Conservation (phyloP, 352 stramenopile genomes). For the Elongisporangium anandrum region DNA sequence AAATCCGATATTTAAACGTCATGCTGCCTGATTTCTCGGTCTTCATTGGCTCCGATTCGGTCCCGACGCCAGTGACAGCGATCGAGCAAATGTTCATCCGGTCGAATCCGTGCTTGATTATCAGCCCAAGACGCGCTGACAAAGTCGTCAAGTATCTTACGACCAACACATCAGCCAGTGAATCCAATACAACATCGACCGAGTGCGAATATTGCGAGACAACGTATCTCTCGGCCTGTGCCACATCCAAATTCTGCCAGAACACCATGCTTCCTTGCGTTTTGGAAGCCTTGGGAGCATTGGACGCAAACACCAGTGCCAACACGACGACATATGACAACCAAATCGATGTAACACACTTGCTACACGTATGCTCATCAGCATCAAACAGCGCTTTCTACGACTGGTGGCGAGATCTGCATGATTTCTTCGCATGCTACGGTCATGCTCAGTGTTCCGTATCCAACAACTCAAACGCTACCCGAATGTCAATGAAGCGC, state of each 20-base stretch:
- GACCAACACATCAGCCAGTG: background rate
- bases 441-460: slow-evolving; percentile 8
- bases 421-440: slow-evolving; percentile 24
- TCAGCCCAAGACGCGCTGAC: background rate
- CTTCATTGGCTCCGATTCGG: background rate
- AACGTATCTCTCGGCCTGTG: background rate
- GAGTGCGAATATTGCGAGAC: background rate
- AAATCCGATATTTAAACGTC: slow-evolving; percentile 10
- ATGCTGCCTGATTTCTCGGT: slow-evolving; percentile 12
- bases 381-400: slow-evolving; percentile 5
- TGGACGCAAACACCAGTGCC: background rate
- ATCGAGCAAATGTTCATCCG: slow-evolving; percentile 12
- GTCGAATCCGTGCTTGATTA: background rate
- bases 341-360: slow-evolving; percentile 1
- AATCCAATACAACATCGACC: background rate
- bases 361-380: slow-evolving; percentile 1
- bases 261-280: slow-evolving; percentile 12
- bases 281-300: background rate
- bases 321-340: background rate
- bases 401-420: slow-evolving; percentile 20
- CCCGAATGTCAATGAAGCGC: background rate
- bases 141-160: slow-evolving; percentile 1
- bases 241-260: slow-evolving; percentile 3
- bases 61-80: background rate
- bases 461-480: background rate